These are phyloP conservation scores for Lentinula novae-zelandiae DNA, from an alignment of 1,284 basidiomycete species.

Conservation along the genomic window DNA sequence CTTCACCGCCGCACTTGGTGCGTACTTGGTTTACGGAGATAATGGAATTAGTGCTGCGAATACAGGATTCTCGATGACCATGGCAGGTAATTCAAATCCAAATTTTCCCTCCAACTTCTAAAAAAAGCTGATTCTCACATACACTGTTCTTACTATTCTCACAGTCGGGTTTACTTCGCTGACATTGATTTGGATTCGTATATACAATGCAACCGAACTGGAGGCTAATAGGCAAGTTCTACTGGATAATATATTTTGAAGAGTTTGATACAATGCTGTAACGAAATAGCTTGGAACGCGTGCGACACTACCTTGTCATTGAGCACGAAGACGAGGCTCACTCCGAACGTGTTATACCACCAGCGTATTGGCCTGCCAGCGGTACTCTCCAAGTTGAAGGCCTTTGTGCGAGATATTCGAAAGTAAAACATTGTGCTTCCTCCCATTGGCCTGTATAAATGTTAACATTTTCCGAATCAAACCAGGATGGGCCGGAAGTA, in stretches of 20 bases:
- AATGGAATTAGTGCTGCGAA: constrained; percentile 6
- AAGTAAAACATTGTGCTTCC: not conserved
- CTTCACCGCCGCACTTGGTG: constrained; percentile 12
- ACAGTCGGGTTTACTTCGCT: constrained; percentile 7
- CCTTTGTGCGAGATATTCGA: constrained; percentile 39
- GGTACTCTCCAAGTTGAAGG: constrained; percentile 49
- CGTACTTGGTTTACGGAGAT: constrained; percentile 11
- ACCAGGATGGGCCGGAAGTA: constrained; percentile 31
- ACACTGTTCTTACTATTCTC: not conserved
- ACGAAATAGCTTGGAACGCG: constrained; percentile 45
- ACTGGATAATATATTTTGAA: not conserved
- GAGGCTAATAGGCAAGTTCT: constrained; percentile 13
- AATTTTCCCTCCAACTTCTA: not conserved
- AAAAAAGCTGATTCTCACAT: no score
- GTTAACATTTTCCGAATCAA: no score
- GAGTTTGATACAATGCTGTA: not conserved
- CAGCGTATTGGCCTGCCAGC: constrained; percentile 62
- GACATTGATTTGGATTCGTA: constrained; percentile 7
- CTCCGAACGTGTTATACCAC: constrained; percentile 36
- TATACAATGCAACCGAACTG: not conserved
- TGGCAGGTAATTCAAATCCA: constrained; percentile 2
- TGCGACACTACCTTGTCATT: constrained; percentile 54
- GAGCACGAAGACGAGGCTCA: constrained; percentile 49
- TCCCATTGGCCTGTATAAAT: no score
- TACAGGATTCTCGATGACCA: constrained; percentile 12